Conservation (phyloP, 177 flowering plant species). For the Tripterygium wilfordii region DNA sequence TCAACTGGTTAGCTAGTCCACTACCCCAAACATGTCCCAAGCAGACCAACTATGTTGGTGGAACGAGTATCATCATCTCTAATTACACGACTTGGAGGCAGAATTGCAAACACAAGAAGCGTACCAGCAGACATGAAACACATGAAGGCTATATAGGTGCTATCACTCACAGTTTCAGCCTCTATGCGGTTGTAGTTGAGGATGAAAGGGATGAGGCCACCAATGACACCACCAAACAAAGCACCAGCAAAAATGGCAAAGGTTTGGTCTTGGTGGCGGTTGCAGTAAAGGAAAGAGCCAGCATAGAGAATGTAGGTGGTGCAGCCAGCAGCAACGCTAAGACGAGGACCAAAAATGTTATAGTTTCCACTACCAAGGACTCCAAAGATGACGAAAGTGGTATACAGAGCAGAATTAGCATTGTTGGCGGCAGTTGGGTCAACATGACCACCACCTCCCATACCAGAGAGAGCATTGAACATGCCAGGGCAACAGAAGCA, state of each 20-base stretch:
- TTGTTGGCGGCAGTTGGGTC: slow-evolving; percentile 78
- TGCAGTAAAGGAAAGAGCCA: slow-evolving; percentile 84
- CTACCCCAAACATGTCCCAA: slow-evolving; percentile 87
- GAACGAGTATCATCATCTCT: slow-evolving; percentile 72
- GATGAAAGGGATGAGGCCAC: slow-evolving; percentile 80
- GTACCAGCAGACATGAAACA: slow-evolving; percentile 71
- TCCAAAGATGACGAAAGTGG: slow-evolving; percentile 80
- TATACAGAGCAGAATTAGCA: slow-evolving; percentile 89
- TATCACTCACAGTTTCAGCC: slow-evolving; percentile 73
- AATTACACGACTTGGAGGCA: slow-evolving; percentile 62
- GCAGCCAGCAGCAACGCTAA: slow-evolving; percentile 69
- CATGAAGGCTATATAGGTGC: slow-evolving; percentile 88
- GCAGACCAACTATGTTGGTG: slow-evolving; percentile 49
- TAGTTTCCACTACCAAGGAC: slow-evolving; percentile 91
- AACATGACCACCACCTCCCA: slow-evolving; percentile 97
- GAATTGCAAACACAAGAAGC: slow-evolving; percentile 52
- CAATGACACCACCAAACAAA: slow-evolving; percentile 87
- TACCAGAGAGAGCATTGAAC: slow-evolving; percentile 92
- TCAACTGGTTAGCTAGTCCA: slow-evolving; percentile 76
- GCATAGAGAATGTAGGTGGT: slow-evolving; percentile 76
- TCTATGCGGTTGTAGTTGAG: slow-evolving; percentile 53
- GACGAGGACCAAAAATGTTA: slow-evolving; percentile 73
- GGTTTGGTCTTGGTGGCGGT: slow-evolving; percentile 56
- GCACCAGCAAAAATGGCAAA: slow-evolving; percentile 76
- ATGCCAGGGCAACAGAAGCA: slow-evolving; percentile 99